These are phyloP conservation scores for Trichocomaceae sp. DNA, from an alignment of 2,329 filamentous ascomycete genomes.

Conservation along the genomic window DNA sequence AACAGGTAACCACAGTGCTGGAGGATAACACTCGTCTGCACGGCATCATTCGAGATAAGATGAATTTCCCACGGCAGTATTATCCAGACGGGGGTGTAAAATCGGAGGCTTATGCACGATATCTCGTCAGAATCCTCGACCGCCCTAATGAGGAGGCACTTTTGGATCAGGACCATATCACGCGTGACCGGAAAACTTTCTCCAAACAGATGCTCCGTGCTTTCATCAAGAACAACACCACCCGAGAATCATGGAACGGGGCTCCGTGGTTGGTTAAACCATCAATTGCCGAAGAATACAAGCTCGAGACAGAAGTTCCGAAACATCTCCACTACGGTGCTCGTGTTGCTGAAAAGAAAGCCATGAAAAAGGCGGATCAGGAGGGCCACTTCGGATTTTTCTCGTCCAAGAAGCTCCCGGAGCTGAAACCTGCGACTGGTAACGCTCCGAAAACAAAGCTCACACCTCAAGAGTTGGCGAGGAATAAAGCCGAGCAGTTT, in stretches of 20 bases:
- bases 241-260: slow-evolving; percentile 86
- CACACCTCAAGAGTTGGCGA: slow-evolving; percentile 40
- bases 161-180: slow-evolving; percentile 75
- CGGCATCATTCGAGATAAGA: slow-evolving; percentile 78
- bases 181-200: slow-evolving; percentile 82
- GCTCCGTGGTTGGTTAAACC: slow-evolving; percentile 93
- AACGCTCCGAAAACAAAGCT: slow-evolving; percentile 62
- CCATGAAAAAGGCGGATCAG: slow-evolving; percentile 53
- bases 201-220: slow-evolving; percentile 90
- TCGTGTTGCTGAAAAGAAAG: slow-evolving; percentile 70
- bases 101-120: slow-evolving; percentile 64
- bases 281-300: slow-evolving; percentile 73
- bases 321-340: slow-evolving; percentile 74
- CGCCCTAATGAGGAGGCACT: slow-evolving; percentile 64
- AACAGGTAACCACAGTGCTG: slow-evolving; percentile 68
- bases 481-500: slow-evolving; percentile 41
- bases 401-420: slow-evolving; percentile 54
- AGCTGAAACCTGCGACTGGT: slow-evolving; percentile 61
- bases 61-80: slow-evolving; percentile 58
- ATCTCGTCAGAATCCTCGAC: slow-evolving; percentile 69
- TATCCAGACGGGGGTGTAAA: slow-evolving; percentile 63
- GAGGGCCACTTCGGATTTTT: slow-evolving; percentile 48
- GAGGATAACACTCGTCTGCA: slow-evolving; percentile 62
- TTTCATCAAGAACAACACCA: slow-evolving; percentile 93
- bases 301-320: slow-evolving; percentile 81